These are phyloP conservation scores for Pythium periplocum DNA, from an alignment of 352 stramenopile genomes.

Conservation along the genomic window DNA sequence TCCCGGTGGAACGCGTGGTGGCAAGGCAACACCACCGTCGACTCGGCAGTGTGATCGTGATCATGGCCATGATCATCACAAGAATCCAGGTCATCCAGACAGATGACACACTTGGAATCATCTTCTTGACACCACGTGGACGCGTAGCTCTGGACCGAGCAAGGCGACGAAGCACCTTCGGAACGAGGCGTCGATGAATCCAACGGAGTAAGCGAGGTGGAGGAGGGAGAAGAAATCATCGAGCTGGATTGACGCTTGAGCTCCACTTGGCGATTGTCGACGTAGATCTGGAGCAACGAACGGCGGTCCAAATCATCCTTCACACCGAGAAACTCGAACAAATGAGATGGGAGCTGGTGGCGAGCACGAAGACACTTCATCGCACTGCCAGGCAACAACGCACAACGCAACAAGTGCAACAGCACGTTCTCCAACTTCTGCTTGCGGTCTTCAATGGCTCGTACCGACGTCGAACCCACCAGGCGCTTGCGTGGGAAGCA, in stretches of 20 bases:
- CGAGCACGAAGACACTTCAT: slow-evolving; percentile 63
- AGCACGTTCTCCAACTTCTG: slow-evolving; percentile 59
- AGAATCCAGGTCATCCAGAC: slow-evolving; percentile 39
- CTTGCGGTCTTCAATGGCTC: slow-evolving; percentile 36
- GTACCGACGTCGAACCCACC: slow-evolving; percentile 27
- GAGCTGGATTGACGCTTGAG: slow-evolving; percentile 23
- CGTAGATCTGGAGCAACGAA: slow-evolving; percentile 64
- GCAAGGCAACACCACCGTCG: slow-evolving; percentile 42
- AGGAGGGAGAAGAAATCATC: slow-evolving; percentile 17
- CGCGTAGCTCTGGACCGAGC: slow-evolving; percentile 17
- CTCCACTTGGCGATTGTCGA: slow-evolving; percentile 41
- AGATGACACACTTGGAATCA: slow-evolving; percentile 41
- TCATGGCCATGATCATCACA: too few species aligned
- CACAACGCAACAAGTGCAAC: slow-evolving; percentile 55
- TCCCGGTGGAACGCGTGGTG: slow-evolving; percentile 66
- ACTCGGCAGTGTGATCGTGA: slow-evolving; percentile 14
- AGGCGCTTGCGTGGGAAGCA: slow-evolving; percentile 62
- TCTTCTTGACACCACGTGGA: slow-evolving; percentile 30
- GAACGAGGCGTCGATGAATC: too few species aligned
- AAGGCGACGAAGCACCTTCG: too few species aligned
- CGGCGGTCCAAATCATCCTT: slow-evolving; percentile 37
- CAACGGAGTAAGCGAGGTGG: too few species aligned
- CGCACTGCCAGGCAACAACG: slow-evolving; percentile 54
- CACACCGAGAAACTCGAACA: slow-evolving; percentile 65
- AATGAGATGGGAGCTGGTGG: slow-evolving; percentile 33